Conservation (phyloP, 1,139 yeast species). For the Hansenula lynferdii region DNA sequence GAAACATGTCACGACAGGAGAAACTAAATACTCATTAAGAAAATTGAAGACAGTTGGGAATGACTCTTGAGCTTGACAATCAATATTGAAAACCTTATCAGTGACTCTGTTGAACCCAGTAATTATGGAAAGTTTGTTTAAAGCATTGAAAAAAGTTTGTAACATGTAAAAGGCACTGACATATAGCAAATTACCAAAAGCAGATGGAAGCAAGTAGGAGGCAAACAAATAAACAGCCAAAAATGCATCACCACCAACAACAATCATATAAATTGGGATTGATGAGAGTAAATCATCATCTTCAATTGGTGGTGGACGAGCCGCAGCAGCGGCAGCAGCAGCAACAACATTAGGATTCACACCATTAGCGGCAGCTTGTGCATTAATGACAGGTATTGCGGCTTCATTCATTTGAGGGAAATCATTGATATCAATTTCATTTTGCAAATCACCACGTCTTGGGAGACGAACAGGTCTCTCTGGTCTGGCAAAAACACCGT, state of each 20-base stretch:
- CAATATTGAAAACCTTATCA: too few relatives aligned
- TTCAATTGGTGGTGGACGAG: conserved; percentile 12
- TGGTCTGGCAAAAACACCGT: too few relatives aligned
- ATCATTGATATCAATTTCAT: not conserved
- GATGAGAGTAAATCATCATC: conserved; percentile 12
- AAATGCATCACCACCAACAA: conserved; percentile 35
- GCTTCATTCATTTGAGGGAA: too few relatives aligned
- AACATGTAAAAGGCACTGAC: not conserved
- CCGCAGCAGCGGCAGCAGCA: conserved; percentile 15
- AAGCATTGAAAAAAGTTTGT: not conserved
- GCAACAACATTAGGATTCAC: not conserved
- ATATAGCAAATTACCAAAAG: conserved; percentile 35
- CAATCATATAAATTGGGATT: conserved; percentile 18
- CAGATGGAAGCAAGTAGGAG: conserved; percentile 52
- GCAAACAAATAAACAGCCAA: conserved; percentile 39
- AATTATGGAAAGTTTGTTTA: not conserved
- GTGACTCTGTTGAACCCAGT: not conserved
- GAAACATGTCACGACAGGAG: conserved; percentile 23
- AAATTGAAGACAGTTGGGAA: conserved; percentile 1
- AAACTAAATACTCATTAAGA: conserved; percentile 4
- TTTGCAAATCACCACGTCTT: not conserved
- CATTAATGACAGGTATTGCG: too few relatives aligned
- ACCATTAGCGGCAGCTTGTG: not conserved
- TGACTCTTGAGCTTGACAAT: not conserved
- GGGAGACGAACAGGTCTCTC: not conserved